Conservation (phyloP, 257 asterid genomes). For the Solanum sejunctum region DNA sequence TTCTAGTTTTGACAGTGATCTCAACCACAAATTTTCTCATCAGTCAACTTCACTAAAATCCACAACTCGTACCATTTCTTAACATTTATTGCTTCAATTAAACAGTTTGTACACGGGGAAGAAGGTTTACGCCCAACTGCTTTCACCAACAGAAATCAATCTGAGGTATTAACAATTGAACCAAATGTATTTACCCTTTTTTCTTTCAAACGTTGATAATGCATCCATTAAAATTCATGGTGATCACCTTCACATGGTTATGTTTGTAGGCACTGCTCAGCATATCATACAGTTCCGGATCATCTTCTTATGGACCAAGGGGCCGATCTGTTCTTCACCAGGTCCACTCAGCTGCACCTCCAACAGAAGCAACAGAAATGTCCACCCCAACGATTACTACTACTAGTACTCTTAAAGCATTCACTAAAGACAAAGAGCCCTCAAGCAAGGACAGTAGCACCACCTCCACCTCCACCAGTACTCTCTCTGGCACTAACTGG, state of each 20-base stretch:
- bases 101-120: constrained; percentile 50
- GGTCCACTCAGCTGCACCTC: constrained; percentile 9
- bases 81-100: background rate
- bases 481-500: constrained; percentile 27
- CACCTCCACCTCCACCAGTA: constrained; percentile 1
- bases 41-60: background rate
- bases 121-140: constrained; percentile 40
- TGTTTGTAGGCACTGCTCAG: constrained; percentile 30
- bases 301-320: constrained; percentile 33
- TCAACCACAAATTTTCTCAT: background rate
- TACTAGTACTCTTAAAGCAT: background rate
- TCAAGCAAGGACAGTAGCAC: constrained; percentile 4
- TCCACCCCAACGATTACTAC: background rate
- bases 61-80: background rate
- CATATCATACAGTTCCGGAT: constrained; percentile 26
- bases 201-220: background rate
- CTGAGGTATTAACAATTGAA: constrained; percentile 31
- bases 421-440: background rate
- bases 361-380: background rate
- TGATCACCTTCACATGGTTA: background rate
- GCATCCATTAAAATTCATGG: background rate
- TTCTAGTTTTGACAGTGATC: background rate
- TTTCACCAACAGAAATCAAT: constrained; percentile 23
- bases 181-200: background rate
- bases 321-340: constrained; percentile 21